A percentile compares a stretch with the other conserved stretches of the same genome.
phyloP scores from a whole-genome alignment of 306 rosid genomes.

The Pterocarpus santalinus region DNA sequence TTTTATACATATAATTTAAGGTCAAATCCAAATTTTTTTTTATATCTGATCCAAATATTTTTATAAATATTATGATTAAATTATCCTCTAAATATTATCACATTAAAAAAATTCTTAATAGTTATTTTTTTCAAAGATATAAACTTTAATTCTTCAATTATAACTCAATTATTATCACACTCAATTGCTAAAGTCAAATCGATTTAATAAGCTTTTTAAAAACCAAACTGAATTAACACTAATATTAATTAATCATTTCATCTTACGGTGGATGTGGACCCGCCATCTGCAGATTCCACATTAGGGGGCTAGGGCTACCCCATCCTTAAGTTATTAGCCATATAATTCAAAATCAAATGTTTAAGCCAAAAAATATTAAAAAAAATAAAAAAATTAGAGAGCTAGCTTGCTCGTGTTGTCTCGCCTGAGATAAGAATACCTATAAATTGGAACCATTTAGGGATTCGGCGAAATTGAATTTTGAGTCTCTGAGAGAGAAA shows the following conservation, averaged over 20 bases:
- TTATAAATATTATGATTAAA: too few relatives aligned
- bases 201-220: not conserved
- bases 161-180: not conserved
- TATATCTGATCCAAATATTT: too few relatives aligned
- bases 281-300: not conserved
- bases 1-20: too few relatives aligned
- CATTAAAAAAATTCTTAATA: not conserved
- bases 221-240: not conserved
- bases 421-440: conserved; percentile 18
- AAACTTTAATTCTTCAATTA: not conserved
- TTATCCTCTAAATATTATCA: too few relatives aligned
- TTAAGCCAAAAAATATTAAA: too few relatives aligned
- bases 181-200: not conserved
- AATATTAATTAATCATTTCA: not conserved
- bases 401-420: not conserved
- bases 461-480: not conserved
- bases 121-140: not conserved
- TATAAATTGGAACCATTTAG: conserved; percentile 42
- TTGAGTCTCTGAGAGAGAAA: not conserved
- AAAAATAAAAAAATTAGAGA: too few relatives aligned
- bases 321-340: too few relatives aligned
- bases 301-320: too few relatives aligned
- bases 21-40: too few relatives aligned
- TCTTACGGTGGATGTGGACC: not conserved
- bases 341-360: too few relatives aligned